phyloP scores from a whole-genome alignment of 2,329 filamentous ascomycete genomes.

The Aspergillus amoenus region DNA sequence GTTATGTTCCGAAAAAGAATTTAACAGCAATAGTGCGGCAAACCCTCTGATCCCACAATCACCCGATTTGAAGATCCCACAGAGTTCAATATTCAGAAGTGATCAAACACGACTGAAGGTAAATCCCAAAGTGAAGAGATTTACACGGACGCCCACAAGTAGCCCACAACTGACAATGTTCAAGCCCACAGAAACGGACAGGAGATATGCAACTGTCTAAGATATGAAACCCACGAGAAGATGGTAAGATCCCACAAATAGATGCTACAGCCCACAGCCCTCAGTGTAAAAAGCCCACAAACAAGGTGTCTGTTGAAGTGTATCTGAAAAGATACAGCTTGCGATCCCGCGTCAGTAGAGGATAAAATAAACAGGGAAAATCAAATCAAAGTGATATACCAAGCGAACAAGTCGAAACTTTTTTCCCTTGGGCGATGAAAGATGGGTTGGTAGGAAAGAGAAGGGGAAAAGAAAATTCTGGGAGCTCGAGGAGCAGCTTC shows the following conservation, averaged over 20 bases:
- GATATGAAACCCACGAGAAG: conserved; percentile 43
- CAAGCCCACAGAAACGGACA: conserved; percentile 46
- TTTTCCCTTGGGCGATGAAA: conserved; percentile 7
- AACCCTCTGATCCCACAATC: conserved; percentile 37
- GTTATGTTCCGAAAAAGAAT: conserved; percentile 11
- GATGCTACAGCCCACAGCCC: conserved; percentile 44
- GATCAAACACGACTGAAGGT: conserved; percentile 33
- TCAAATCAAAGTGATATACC: conserved; percentile 17
- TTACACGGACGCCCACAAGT: conserved; percentile 38
- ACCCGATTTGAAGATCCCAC: conserved; percentile 31
- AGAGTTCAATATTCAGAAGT: conserved; percentile 26
- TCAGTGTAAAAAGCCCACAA: conserved; percentile 42
- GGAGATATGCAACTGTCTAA: conserved; percentile 41
- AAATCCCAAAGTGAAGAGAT: conserved; percentile 22
- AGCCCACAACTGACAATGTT: conserved; percentile 43
- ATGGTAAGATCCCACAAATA: conserved; percentile 43
- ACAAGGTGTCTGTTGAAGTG: conserved; percentile 39
- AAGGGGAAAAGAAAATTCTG: conserved; percentile 21
- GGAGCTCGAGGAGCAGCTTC: conserved; percentile 22
- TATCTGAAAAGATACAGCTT: conserved; percentile 34
- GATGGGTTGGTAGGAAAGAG: conserved; percentile 14
- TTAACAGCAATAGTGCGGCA: conserved; percentile 33
- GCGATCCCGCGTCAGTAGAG: conserved; percentile 34
- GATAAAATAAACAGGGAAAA: conserved; percentile 18
- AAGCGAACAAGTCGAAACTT: conserved; percentile 12